Evolutionary conservation across 176 grass and related monocot genomes (phyloP), one percentile per base, ranked within the genome.

Genomic region (Oryza nivara): DNA sequence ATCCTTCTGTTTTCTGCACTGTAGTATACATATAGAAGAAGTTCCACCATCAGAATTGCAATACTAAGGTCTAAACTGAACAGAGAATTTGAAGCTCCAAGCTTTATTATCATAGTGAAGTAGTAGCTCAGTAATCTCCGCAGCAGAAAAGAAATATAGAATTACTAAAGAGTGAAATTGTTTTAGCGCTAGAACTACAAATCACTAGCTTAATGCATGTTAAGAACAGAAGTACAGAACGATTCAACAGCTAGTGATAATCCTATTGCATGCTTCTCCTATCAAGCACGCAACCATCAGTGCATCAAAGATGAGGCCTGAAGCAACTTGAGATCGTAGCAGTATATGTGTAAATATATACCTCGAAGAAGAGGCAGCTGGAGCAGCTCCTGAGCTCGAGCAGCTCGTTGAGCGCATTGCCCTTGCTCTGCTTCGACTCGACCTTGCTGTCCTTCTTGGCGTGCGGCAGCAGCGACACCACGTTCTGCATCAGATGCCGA

Each of bases 371-470:
- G 65, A 98, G 87, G 87, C 87, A 86, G 73, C 91, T 93, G 15
- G 95, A 95, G 72, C 91, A 99, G 65, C 83, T 96, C 51, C 96
- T 87, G 25, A 96, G 91, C 84, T 99, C 93, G 26, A 99, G 32
- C n/a, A 99, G 78, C 79, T 99, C 93, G 83, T 99, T 94, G 1
- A 99, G 91, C 19, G 93, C 85, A 28, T 32, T 67, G 0, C 89
- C 93, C 87, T 96, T 99, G 80, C 91, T 99, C 88, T 95, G 86
- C 85, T 93, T 96, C 1, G 93, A 96, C 78, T 96, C 96, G 1
- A 99, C 60, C 88, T 99, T 99, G 88, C 91, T 99, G 76, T 99
- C 96, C 80, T 96, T 99, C 86, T 99, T 99, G 34, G 85, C 85
- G 61, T 96, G 96, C 25, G 96, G 93, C 46, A 99, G 82, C 44